A percentile compares a stretch with the other conserved stretches of the same genome.
Evolutionary conservation across 2,329 filamentous ascomycete genomes (phyloP).

Genomic region (Dactylellina drechsleri): DNA sequence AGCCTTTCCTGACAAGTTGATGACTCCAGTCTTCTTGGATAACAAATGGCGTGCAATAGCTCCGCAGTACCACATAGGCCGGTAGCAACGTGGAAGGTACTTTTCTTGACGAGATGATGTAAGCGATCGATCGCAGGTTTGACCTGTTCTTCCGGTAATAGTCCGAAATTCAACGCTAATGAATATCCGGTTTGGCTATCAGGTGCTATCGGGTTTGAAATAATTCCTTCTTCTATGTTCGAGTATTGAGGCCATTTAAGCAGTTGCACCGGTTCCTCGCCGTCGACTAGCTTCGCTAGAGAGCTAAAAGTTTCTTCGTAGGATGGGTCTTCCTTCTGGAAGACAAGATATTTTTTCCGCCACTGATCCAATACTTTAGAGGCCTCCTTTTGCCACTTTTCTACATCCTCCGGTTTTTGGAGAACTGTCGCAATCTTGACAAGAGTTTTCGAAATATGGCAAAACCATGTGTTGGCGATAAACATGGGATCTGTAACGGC

Average conservation of each 20-base stretch:
- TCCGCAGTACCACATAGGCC: conserved; percentile 65
- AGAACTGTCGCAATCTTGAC: conserved; percentile 61
- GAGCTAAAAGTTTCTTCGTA: too few species aligned
- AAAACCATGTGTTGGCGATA: conserved; percentile 66
- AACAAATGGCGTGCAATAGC: conserved; percentile 59
- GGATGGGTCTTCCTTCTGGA: neutral
- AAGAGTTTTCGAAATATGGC: conserved; percentile 63
- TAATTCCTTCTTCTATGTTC: conserved; percentile 62
- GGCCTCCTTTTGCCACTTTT: conserved; percentile 14
- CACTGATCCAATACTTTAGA: conserved; percentile 12
- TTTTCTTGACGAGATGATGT: conserved; percentile 59
- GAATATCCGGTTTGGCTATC: conserved; percentile 63
- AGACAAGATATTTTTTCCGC: conserved; percentile 39
- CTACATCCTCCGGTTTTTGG: conserved; percentile 57
- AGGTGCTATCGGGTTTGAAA: conserved; percentile 1
- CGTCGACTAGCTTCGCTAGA: too few species aligned
- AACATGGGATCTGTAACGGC: conserved; percentile 63
- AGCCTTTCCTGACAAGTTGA: conserved; percentile 21
- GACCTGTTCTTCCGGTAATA: conserved; percentile 58
- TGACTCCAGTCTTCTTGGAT: conserved; percentile 55
- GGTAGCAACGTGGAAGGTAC: conserved; percentile 62
- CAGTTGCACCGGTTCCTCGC: conserved; percentile 20
- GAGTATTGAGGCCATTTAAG: conserved; percentile 49
- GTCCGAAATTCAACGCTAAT: conserved; percentile 62
- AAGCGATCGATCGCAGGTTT: conserved; percentile 59